Evolutionary conservation across 1,284 basidiomycete species (phyloP), one percentile per base, ranked within the genome.

Genomic region (Athelia sp.): DNA sequence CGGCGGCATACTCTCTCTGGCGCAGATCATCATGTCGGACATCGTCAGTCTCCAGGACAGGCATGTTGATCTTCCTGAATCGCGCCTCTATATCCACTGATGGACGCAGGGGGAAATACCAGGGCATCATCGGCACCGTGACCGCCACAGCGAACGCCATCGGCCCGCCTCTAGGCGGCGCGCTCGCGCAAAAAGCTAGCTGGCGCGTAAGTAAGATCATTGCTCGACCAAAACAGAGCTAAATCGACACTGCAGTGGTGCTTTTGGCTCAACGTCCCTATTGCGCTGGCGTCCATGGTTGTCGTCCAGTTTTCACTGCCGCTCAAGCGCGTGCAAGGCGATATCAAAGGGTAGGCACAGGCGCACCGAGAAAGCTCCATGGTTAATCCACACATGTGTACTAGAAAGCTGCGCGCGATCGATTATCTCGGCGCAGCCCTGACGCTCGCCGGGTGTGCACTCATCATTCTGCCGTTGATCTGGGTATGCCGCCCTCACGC

Each of bases 391-490:
- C n/a, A n/a, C n/a, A n/a, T n/a, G n/a, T 26, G 6, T 17, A 22
- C 3, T 50, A 79, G 76, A 55, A 89, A 90, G 62, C 68, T 88
- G 17, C 65, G 77, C n/a, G 75, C 75, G 1, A 67, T 90, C 19
- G 87, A 90, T 60, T 90, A 84, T 54, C 54, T 79, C 21, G 87
- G 87, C 1, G 72, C 77, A 0, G 50, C 71, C 1, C 63, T 89
- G 17, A 82, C 81, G 0, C 72, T 89, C 8, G 69, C 69, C 1
- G 84, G 77, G 17, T 82, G 82, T 32, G 71, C 78, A 4, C 67
- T 87, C 6, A 62, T 90, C 18, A 73, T 88, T 42, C 68, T 90
- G 13, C 84, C 85, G 0, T 71, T 90, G 17, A 87, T 87, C 34
- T 90, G 87, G 79, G 87, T 86, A 62, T 49, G 71, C 26, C 26